Conservation (phyloP, 345 rosid genomes). For the Triadica sebifera region DNA sequence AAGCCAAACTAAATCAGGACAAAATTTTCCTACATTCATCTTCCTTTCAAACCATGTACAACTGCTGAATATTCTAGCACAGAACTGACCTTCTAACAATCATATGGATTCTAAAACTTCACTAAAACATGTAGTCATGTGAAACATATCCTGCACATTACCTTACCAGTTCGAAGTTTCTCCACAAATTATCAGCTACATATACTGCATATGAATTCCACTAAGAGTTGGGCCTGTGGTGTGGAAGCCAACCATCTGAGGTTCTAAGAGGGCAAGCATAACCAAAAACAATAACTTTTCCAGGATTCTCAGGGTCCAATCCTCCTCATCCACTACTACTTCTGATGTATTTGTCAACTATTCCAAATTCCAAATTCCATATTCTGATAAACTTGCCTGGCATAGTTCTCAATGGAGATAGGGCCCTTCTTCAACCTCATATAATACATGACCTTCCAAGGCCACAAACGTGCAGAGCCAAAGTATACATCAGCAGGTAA, state of each 20-base stretch:
- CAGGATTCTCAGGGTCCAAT: constrained; percentile 15
- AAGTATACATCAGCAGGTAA: constrained; percentile 34
- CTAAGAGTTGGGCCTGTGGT: constrained; percentile 9
- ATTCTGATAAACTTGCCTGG: constrained; percentile 43
- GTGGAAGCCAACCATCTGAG: constrained; percentile 4
- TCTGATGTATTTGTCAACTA: constrained; percentile 45
- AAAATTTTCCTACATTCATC: not conserved
- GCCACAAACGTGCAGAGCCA: constrained; percentile 51
- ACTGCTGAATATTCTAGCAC: constrained; percentile 2
- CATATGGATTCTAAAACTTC: not conserved
- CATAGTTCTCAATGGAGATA: constrained; percentile 42
- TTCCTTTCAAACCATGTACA: not conserved
- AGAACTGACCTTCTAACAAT: constrained; percentile 3
- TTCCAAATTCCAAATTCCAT: constrained; percentile 41
- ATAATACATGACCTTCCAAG: constrained; percentile 41
- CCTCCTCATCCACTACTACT: constrained; percentile 55
- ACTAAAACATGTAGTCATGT: not conserved
- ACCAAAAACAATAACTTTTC: constrained; percentile 11
- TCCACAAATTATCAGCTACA: constrained; percentile 10
- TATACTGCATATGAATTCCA: constrained; percentile 21
- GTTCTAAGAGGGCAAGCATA: not conserved
- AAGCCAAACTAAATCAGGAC: not conserved
- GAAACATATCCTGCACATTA: constrained; percentile 13
- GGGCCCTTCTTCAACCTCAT: constrained; percentile 55
- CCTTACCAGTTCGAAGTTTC: constrained; percentile 34